These are phyloP conservation scores for Melaleuca alternifolia DNA, from an alignment of 345 rosid species.

Conservation along the genomic window DNA sequence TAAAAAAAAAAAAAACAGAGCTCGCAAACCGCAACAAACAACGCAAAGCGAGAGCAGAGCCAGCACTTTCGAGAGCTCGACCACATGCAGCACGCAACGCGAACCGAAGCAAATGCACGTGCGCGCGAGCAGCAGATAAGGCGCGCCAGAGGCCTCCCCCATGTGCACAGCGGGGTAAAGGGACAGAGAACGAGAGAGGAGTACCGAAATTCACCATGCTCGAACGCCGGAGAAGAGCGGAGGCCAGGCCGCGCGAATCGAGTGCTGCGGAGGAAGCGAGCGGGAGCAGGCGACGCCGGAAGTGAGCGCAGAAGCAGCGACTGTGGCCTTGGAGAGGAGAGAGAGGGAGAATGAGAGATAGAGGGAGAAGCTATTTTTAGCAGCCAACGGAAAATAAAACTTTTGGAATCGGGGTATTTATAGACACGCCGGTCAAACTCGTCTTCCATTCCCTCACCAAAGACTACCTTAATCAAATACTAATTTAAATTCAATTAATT, in stretches of 20 bases:
- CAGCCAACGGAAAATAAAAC: neutral
- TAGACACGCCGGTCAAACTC: neutral
- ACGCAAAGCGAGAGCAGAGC: neutral
- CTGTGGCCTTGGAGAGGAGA: neutral
- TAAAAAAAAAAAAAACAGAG: neutral
- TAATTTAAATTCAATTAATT: neutral
- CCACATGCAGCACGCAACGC: neutral
- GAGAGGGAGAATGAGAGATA: neutral
- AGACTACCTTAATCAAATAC: neutral
- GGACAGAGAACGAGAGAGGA: neutral
- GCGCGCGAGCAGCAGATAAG: neutral
- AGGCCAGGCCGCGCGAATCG: neutral
- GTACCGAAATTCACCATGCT: neutral
- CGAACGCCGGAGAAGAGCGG: neutral
- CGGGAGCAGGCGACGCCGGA: neutral
- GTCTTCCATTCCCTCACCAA: neutral
- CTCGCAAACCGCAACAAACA: neutral
- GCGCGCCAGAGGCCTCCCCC: neutral
- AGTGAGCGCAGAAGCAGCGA: neutral
- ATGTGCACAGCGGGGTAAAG: neutral
- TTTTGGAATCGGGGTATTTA: neutral
- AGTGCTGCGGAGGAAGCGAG: neutral
- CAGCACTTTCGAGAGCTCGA: neutral
- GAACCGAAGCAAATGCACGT: neutral
- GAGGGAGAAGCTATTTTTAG: neutral